These are phyloP conservation scores for Chlamydomonas reinhardtii DNA, from an alignment of 163 green algal genomes.

Conservation along the genomic window DNA sequence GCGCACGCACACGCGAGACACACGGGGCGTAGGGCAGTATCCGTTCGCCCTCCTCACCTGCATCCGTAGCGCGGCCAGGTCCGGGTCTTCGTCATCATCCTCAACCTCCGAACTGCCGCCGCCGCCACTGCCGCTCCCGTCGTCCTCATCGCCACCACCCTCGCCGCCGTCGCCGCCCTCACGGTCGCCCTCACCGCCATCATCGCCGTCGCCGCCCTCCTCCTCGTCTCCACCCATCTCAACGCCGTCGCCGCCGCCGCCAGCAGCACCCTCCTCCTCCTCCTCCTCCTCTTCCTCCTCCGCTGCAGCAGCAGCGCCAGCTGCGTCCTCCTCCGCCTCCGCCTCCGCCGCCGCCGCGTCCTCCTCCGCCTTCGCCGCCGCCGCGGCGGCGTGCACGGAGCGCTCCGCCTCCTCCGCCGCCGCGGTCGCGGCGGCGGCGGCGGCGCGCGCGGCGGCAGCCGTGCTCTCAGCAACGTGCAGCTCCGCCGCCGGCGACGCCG, in stretches of 20 bases:
- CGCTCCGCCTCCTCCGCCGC: background rate
- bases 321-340: background rate
- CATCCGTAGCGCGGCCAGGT: slow-evolving; percentile 1
- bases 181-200: background rate
- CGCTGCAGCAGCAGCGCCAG: background rate
- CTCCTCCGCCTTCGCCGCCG: background rate
- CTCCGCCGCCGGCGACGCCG: background rate
- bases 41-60: no score
- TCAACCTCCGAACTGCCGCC: background rate
- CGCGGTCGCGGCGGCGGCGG: background rate
- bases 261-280: background rate
- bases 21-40: no score
- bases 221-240: background rate
- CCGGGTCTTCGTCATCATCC: slow-evolving; percentile 18
- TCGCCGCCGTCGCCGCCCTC: slow-evolving; percentile 1
- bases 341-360: background rate
- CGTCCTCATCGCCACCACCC: background rate
- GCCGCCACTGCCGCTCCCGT: background rate
- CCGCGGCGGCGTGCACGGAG: background rate
- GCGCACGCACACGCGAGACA: no score
- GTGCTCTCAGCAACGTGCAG: background rate
- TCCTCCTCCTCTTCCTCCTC: background rate
- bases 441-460: background rate
- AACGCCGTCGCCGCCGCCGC: background rate
- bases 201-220: background rate